Evolutionary conservation across 306 rosid genomes (phyloP), one percentile per base, ranked within the genome.

Genomic region (Cicer arietinum): DNA sequence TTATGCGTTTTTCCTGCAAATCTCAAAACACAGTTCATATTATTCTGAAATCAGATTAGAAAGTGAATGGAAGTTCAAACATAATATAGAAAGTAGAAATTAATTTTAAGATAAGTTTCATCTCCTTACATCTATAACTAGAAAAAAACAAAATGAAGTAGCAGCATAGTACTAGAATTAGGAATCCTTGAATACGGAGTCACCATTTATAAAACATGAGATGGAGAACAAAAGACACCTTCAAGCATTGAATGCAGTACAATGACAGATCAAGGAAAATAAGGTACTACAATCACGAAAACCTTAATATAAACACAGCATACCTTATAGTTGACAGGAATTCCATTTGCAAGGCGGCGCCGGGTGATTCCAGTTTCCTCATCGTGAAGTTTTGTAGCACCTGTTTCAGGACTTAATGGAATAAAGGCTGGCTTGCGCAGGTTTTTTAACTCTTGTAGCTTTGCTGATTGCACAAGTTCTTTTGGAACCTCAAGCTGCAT

Each of bases 401-500:
- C 76, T 50, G 82, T 84, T 88, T 77, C 88, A 56, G 90, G 84
- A 84, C 82, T 85, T 46, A 85, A 57, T 67, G 97, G 91, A 85
- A 86, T 40, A 72, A 94, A 94, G 74, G 87, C 74, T 63, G 99
- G 99, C 68, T 69, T 80, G 42, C 83, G 60, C 84, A 86, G 88
- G 65, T 74, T 58, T 92, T 90, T 85, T 69, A 94, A 86, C 60
- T 89, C 97, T 25, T 85, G 87, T 80, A 94, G 81, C 74, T 85
- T 85, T 61, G 91, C 84, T 30, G 88, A 82, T 74, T 87, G 88
- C 75, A 92, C 82, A 78, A 94, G 79, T 82, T 91, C 99, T 79
- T 88, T 94, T 67, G 99, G 99, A 61, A 94, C 97, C 92, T 92
- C 99, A 73, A 94, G 93, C 99, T 94, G 89, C 78, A 62, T 50